Percentiles rank a stretch among this genome's conserved stretches.
Evolutionary conservation across 306 rosid genomes (phyloP).

Genomic region (Casuarina cunninghamiana): DNA sequence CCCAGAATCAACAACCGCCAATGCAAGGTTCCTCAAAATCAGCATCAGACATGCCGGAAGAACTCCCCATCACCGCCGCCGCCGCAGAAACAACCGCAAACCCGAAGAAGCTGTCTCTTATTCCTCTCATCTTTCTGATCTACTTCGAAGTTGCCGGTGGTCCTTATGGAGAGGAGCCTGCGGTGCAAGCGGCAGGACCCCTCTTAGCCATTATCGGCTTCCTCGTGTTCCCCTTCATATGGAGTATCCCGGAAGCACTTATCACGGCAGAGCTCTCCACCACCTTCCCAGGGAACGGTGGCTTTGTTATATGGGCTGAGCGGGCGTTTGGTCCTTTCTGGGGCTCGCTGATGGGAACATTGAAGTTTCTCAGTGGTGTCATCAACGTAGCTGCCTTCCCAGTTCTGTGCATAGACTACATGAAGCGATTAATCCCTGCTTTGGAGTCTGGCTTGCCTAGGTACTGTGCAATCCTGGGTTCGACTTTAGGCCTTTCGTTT

Average conservation of each 20-base stretch:
- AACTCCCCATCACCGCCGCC: conserved; percentile 18
- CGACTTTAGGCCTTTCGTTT: conserved; percentile 46
- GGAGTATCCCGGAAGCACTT: conserved; percentile 77
- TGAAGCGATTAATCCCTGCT: conserved; percentile 38
- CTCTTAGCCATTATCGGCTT: conserved; percentile 56
- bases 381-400: conserved; percentile 66
- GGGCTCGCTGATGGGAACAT: conserved; percentile 64
- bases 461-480: conserved; percentile 26
- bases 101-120: conserved; percentile 38
- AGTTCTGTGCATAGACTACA: conserved; percentile 52
- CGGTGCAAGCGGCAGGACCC: conserved; percentile 57
- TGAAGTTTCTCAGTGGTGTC: conserved; percentile 59
- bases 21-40: conserved; percentile 11
- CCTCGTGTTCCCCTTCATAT: conserved; percentile 55
- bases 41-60: conserved; percentile 2
- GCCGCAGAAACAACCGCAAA: background rate
- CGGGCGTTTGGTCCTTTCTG: conserved; percentile 80
- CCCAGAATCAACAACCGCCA: background rate
- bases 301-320: conserved; percentile 68
- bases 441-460: conserved; percentile 37
- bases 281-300: conserved; percentile 69
- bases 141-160: conserved; percentile 81
- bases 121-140: conserved; percentile 62
- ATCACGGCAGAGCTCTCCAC: conserved; percentile 69
- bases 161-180: conserved; percentile 67